Evolutionary conservation across 2,329 filamentous ascomycete genomes (phyloP).

Genomic region (Exophiala xenobiotica): DNA sequence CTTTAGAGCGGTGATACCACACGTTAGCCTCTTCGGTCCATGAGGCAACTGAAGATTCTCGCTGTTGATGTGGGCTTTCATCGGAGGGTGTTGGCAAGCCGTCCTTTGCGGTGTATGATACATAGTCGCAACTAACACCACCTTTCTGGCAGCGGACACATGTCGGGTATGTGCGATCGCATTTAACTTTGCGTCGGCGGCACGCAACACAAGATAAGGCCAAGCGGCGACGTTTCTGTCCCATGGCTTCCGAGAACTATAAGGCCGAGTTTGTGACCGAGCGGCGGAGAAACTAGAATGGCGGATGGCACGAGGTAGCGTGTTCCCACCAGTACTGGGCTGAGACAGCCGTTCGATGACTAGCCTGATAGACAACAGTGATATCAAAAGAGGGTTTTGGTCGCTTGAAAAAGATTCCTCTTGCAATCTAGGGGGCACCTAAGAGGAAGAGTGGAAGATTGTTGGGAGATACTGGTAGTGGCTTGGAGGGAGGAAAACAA

Average conservation of each 20-base stretch:
- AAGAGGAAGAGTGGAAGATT: no score
- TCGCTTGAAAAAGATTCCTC: no score
- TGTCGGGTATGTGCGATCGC: slow-evolving; percentile 29
- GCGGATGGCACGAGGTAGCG: not conserved
- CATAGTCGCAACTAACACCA: slow-evolving; percentile 29
- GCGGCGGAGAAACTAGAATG: not conserved
- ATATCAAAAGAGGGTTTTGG: no score
- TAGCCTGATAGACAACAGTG: not conserved
- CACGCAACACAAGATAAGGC: slow-evolving; percentile 31
- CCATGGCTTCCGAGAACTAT: slow-evolving; percentile 17
- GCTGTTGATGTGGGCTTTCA: slow-evolving; percentile 15
- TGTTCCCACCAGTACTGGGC: no score
- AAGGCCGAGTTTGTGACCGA: slow-evolving; percentile 3
- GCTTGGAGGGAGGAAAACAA: no score
- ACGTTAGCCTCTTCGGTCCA: slow-evolving; percentile 27
- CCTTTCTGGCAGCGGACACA: slow-evolving; percentile 31
- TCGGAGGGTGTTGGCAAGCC: slow-evolving; percentile 19
- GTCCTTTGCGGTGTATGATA: slow-evolving; percentile 25
- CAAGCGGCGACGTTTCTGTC: slow-evolving; percentile 29
- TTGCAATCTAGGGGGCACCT: no score
- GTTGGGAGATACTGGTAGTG: no score
- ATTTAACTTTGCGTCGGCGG: slow-evolving; percentile 30
- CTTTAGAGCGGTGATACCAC: slow-evolving; percentile 22
- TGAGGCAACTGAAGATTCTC: slow-evolving; percentile 18
- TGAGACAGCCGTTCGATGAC: not conserved